Evolutionary conservation across 495 filamentous ascomycete genomes (phyloP).

Genomic region (Neurospora sp.): DNA sequence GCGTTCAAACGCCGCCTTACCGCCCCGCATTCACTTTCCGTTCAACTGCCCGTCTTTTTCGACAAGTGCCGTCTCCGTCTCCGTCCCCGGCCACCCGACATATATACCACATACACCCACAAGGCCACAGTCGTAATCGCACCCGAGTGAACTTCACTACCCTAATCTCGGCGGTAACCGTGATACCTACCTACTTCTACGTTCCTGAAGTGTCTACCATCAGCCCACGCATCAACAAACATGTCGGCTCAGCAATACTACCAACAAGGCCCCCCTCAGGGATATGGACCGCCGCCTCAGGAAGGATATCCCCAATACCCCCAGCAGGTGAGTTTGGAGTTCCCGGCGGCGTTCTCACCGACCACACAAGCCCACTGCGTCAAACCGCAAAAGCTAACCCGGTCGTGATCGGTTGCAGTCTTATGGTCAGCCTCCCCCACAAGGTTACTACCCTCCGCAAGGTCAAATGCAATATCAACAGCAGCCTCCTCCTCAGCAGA

Average conservation of each 20-base stretch:
- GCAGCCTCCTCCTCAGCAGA: slow-evolving; percentile 44
- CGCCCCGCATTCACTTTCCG: not conserved
- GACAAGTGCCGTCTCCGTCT: not conserved
- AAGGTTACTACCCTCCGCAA: slow-evolving; percentile 23
- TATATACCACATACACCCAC: not conserved
- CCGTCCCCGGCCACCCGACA: not conserved
- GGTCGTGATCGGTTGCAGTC: slow-evolving; percentile 6
- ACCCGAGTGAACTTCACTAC: not conserved
- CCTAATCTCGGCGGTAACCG: not conserved
- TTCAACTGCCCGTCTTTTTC: not conserved
- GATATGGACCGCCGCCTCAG: not conserved
- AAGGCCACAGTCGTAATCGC: not conserved
- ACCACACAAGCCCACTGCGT: not conserved
- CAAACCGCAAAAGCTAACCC: not conserved
- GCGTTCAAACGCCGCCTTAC: not conserved
- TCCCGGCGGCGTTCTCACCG: not conserved
- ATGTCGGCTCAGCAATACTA: slow-evolving; percentile 28
- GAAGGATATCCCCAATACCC: slow-evolving; percentile 20
- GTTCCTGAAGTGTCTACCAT: not conserved
- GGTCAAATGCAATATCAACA: slow-evolving; percentile 45
- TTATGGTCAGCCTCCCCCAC: slow-evolving; percentile 10
- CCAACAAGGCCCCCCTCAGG: slow-evolving; percentile 13
- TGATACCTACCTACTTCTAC: not conserved
- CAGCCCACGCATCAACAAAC: not conserved
- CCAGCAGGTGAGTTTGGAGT: slow-evolving; percentile 15